Evolutionary conservation across 768 basidiomycete genomes (phyloP).

Genomic region (Tulasnella sp.): DNA sequence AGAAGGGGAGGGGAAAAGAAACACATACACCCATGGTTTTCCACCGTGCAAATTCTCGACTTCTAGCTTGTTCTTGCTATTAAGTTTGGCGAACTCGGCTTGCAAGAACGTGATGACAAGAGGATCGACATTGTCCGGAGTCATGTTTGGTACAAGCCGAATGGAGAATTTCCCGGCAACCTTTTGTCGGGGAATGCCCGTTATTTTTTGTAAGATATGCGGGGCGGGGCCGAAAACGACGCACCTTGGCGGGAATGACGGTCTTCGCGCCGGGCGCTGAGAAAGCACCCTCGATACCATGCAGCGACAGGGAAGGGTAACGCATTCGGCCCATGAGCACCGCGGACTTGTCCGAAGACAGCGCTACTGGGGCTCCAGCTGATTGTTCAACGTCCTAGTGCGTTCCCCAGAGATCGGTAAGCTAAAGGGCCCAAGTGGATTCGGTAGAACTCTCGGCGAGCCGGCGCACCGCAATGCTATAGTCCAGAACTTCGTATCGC

Average conservation of each 20-base stretch:
- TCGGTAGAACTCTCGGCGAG: neutral
- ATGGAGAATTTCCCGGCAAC: constrained; percentile 88
- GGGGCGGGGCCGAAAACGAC: neutral
- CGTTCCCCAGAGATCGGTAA: constrained; percentile 22
- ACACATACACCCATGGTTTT: constrained; percentile 70
- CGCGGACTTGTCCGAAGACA: constrained; percentile 66
- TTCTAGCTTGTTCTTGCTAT: constrained; percentile 71
- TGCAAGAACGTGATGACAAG: constrained; percentile 64
- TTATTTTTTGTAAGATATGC: neutral
- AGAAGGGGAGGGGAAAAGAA: constrained; percentile 24
- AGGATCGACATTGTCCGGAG: constrained; percentile 62
- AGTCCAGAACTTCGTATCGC: constrained; percentile 69
- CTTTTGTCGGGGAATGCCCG: neutral
- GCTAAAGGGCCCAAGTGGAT: constrained; percentile 32
- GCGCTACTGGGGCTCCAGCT: constrained; percentile 64
- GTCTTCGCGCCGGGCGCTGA: constrained; percentile 77
- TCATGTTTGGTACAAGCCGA: constrained; percentile 75
- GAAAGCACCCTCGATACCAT: constrained; percentile 96
- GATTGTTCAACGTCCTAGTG: constrained; percentile 60
- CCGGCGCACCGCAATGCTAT: constrained; percentile 31
- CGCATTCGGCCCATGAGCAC: constrained; percentile 94
- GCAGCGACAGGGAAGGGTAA: constrained; percentile 76
- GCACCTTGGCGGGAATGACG: constrained; percentile 82
- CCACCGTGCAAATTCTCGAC: constrained; percentile 72
- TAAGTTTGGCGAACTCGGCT: constrained; percentile 75